These are phyloP conservation scores for Stentor roeselii DNA, from an alignment of 73 alveolate genomes.

Conservation along the genomic window DNA sequence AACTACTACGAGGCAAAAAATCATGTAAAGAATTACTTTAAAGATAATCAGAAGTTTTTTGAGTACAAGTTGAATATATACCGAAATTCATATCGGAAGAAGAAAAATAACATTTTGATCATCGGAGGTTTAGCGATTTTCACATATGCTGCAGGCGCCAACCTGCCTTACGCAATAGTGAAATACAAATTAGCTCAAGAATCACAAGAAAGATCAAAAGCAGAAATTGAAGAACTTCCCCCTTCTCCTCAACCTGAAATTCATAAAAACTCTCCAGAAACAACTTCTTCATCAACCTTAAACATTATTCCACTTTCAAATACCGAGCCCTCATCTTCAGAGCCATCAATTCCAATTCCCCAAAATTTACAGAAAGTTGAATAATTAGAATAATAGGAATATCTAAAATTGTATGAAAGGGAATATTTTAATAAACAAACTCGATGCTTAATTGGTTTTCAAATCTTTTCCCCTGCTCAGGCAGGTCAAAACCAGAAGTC, in stretches of 20 bases:
- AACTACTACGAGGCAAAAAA: neutral
- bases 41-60: neutral
- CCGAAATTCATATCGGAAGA: no score
- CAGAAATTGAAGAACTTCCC: neutral
- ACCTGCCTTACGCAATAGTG: neutral
- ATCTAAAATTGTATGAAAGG: neutral
- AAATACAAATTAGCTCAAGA: neutral
- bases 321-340: neutral
- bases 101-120: no score
- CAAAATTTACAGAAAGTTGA: neutral
- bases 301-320: no score
- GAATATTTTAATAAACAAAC: no score
- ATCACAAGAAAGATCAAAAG: neutral
- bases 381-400: no score
- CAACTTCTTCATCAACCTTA: no score
- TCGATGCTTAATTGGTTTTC: neutral
- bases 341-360: neutral
- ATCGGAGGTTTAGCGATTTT: neutral
- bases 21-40: neutral
- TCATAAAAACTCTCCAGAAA: neutral
- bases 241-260: neutral
- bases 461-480: neutral
- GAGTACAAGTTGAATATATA: no score
- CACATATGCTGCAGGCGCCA: neutral
- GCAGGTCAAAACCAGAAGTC: neutral